These are phyloP conservation scores for Fallopia convolvulus DNA, from an alignment of 148 eudicot species.

Conservation along the genomic window DNA sequence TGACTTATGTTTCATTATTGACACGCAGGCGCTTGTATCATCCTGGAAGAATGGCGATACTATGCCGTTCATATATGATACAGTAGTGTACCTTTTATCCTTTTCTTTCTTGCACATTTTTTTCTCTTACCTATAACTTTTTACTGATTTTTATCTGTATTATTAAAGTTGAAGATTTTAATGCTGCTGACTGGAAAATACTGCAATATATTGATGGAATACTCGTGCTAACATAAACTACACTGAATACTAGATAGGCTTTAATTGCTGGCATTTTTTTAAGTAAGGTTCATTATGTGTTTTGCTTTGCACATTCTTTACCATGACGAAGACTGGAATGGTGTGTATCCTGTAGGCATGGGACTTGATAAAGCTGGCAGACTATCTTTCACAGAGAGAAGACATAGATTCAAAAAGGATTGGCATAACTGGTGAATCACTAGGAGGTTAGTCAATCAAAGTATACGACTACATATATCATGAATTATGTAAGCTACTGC, in stretches of 20 bases:
- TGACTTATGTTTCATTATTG: constrained; percentile 11
- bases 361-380: constrained; percentile 90
- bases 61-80: constrained; percentile 95
- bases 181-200: background rate
- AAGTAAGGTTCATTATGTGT: background rate
- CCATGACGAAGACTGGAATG: background rate
- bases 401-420: constrained; percentile 71
- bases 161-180: background rate
- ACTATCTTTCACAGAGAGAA: constrained; percentile 61
- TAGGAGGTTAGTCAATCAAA: constrained; percentile 63
- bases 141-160: background rate
- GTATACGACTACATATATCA: background rate
- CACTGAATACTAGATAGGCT: background rate
- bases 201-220: background rate
- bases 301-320: background rate
- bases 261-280: background rate
- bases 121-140: background rate
- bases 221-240: background rate
- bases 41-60: constrained; percentile 88
- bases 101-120: background rate
- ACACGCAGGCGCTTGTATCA: constrained; percentile 78
- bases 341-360: constrained; percentile 47
- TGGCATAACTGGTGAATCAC: constrained; percentile 98
- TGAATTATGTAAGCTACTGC: background rate
- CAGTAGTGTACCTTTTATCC: constrained; percentile 10